Percentiles rank a stretch among this genome's conserved stretches.
These are phyloP conservation scores for Leucosporidium scottii DNA, from an alignment of 768 basidiomycete species.

Conservation along the genomic window DNA sequence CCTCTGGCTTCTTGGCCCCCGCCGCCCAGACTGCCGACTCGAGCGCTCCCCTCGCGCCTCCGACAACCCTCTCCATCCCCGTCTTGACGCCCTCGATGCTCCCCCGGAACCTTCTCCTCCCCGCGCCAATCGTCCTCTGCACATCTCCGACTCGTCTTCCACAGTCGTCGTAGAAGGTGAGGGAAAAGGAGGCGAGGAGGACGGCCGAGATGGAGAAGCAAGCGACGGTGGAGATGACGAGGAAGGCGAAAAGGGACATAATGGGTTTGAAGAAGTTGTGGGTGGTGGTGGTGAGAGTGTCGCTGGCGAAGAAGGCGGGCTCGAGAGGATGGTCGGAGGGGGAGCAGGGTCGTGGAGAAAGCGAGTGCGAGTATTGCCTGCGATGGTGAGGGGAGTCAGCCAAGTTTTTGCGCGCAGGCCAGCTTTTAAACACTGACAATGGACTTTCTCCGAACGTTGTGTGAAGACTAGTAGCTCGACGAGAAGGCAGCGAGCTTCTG, in stretches of 20 bases:
- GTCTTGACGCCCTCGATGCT: constrained; percentile 14
- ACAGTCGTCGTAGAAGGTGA: constrained; percentile 30
- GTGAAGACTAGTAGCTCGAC: too few relatives aligned
- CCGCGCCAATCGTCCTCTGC: constrained; percentile 1
- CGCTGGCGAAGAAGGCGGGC: not conserved
- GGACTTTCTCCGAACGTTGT: too few relatives aligned
- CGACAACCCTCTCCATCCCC: constrained; percentile 18
- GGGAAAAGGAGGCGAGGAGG: constrained; percentile 17
- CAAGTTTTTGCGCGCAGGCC: too few relatives aligned
- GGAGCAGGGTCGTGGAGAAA: not conserved
- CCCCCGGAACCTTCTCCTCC: constrained; percentile 4
- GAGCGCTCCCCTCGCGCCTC: constrained; percentile 14
- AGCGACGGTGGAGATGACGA: constrained; percentile 22
- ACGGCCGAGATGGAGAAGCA: constrained; percentile 22
- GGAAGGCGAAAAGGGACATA: constrained; percentile 17
- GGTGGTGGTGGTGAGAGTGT: not conserved
- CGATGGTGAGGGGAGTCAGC: not conserved
- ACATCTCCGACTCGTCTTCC: constrained; percentile 5
- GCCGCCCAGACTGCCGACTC: constrained; percentile 8
- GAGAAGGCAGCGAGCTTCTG: too few relatives aligned
- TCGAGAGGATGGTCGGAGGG: not conserved
- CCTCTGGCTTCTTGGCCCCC: not conserved
- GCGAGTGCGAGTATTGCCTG: not conserved
- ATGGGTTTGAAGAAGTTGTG: constrained; percentile 10
- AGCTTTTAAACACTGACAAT: too few relatives aligned